Percentiles rank a stretch among this genome's conserved stretches.
Evolutionary conservation across 2,329 filamentous ascomycete genomes (phyloP).

Genomic region (Dryadomyces quercivorus): DNA sequence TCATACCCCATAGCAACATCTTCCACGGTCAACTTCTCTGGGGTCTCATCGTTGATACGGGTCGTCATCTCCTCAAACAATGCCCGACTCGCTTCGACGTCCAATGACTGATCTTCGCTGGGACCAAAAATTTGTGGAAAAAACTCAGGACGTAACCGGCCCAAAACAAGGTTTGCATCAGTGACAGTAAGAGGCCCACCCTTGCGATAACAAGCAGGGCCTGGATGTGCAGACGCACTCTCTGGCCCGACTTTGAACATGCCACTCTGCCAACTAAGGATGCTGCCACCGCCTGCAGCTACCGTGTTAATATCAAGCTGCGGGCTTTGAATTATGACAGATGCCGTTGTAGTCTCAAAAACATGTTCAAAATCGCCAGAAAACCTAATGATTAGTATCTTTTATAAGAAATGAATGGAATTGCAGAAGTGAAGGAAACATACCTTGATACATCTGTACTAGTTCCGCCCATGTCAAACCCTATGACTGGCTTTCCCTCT

Average conservation of each 20-base stretch:
- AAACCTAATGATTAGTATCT: too few relatives aligned
- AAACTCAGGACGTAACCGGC: conserved; percentile 41
- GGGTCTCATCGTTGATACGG: neutral
- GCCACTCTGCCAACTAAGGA: conserved; percentile 55
- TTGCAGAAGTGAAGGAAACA: conserved; percentile 17
- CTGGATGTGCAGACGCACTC: conserved; percentile 68
- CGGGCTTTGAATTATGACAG: conserved; percentile 80
- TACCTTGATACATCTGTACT: conserved; percentile 85
- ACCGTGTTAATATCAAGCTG: conserved; percentile 92
- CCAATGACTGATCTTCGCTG: conserved; percentile 42
- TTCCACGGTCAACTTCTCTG: neutral
- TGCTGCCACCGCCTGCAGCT: conserved; percentile 58
- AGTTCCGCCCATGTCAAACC: conserved; percentile 69
- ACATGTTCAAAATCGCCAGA: conserved; percentile 55
- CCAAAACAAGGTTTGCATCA: conserved; percentile 53
- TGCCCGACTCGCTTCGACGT: conserved; percentile 8
- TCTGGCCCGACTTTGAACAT: conserved; percentile 59
- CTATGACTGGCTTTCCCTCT: conserved; percentile 56
- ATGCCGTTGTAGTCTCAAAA: conserved; percentile 57
- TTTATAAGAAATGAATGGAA: too few relatives aligned
- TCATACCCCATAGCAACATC: neutral
- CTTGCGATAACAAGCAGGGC: conserved; percentile 55
- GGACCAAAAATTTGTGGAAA: conserved; percentile 59
- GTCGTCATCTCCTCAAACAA: neutral
- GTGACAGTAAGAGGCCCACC: conserved; percentile 54